Conservation (phyloP, 2,329 filamentous ascomycete species). For the Sporothrix pseudoabietina region DNA sequence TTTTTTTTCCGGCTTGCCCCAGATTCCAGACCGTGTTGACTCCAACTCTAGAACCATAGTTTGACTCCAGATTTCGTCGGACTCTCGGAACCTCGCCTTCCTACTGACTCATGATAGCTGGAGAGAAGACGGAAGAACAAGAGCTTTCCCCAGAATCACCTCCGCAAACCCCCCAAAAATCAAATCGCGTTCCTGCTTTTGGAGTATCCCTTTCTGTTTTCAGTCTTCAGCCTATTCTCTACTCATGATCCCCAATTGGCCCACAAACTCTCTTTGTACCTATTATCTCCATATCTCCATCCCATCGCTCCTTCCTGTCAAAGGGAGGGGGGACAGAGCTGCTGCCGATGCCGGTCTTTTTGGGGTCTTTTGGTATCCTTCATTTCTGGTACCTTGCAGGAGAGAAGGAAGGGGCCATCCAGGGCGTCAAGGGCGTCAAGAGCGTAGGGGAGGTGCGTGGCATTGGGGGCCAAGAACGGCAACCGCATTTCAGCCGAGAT, state of each 20-base stretch:
- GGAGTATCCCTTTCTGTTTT: neutral
- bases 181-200: neutral
- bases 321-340: neutral
- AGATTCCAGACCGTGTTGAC: neutral
- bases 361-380: too few species aligned
- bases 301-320: neutral
- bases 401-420: neutral
- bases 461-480: conserved; percentile 5
- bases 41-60: neutral
- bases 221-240: neutral
- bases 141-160: conserved; percentile 3
- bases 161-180: neutral
- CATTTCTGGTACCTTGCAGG: conserved; percentile 8
- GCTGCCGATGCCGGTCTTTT: conserved; percentile 3
- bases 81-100: neutral
- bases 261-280: neutral
- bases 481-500: too few species aligned
- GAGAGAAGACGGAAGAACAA: neutral
- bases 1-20: neutral
- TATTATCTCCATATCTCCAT: too few species aligned
- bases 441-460: neutral
- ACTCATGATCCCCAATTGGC: neutral
- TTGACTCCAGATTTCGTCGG: conserved; percentile 4
- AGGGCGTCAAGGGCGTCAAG: neutral
- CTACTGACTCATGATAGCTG: conserved; percentile 4